Evolutionary conservation across 768 basidiomycete genomes (phyloP).

Genomic region (Leccinum subtestaceum): DNA sequence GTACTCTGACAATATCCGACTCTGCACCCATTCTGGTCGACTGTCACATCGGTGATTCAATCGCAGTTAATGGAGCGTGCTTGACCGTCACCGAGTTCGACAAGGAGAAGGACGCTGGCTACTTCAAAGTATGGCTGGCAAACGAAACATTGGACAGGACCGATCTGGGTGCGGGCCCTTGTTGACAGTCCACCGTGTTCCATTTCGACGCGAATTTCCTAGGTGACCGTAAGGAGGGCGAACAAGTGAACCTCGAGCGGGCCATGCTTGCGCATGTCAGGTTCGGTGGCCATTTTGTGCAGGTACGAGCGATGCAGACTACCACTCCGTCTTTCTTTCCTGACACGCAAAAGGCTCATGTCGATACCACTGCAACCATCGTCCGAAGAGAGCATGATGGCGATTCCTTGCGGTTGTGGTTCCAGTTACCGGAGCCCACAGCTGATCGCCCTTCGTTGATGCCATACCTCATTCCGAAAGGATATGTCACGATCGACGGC

Average conservation of each 20-base stretch:
- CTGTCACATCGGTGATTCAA: conserved; percentile 93
- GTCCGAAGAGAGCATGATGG: conserved; percentile 68
- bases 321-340: not conserved
- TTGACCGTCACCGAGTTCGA: conserved; percentile 89
- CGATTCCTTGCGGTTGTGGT: conserved; percentile 81
- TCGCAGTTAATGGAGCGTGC: conserved; percentile 85
- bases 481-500: conserved; percentile 93
- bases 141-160: conserved; percentile 93
- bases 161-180: conserved; percentile 64
- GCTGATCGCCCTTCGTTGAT: conserved; percentile 59
- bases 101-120: conserved; percentile 56
- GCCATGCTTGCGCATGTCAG: conserved; percentile 90
- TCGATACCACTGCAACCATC: conserved; percentile 85
- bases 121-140: conserved; percentile 93
- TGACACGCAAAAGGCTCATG: conserved; percentile 67
- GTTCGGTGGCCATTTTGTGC: conserved; percentile 97
- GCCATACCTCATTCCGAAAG: conserved; percentile 87
- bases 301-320: conserved; percentile 49
- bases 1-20: conserved; percentile 74
- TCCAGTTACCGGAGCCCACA: conserved; percentile 68
- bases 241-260: conserved; percentile 87
- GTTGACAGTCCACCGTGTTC: not conserved
- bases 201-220: conserved; percentile 8
- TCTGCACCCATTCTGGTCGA: conserved; percentile 76
- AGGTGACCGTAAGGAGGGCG: conserved; percentile 79